These are phyloP conservation scores for Blastomyces emzantsi DNA, from an alignment of 2,329 filamentous ascomycete species.

Conservation along the genomic window DNA sequence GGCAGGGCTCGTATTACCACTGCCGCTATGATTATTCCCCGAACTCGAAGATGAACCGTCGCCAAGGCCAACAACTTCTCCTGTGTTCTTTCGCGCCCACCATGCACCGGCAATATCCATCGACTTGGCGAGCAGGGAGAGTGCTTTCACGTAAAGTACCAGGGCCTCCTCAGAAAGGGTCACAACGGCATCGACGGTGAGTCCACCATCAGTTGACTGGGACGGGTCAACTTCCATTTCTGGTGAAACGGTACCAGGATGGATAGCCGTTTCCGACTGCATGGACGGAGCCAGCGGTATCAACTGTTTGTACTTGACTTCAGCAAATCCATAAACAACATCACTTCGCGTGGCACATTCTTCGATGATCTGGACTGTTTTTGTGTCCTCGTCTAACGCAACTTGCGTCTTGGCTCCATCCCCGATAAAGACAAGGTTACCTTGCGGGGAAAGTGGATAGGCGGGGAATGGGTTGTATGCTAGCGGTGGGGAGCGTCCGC, in stretches of 20 bases:
- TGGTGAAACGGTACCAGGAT: conserved; percentile 23
- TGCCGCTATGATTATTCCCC: conserved; percentile 22
- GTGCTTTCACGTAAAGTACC: conserved; percentile 90
- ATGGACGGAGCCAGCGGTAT: conserved; percentile 72
- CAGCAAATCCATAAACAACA: conserved; percentile 93
- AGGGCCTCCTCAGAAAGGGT: conserved; percentile 87
- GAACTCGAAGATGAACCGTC: conserved; percentile 36
- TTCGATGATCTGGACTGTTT: conserved; percentile 72
- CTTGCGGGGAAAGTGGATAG: conserved; percentile 66
- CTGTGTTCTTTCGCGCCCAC: conserved; percentile 75
- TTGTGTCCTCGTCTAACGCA: conserved; percentile 67
- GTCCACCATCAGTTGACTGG: conserved; percentile 59
- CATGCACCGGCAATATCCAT: conserved; percentile 92
- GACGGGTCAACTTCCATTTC: conserved; percentile 31
- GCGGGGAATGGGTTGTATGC: conserved; percentile 64
- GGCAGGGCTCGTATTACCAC: conserved; percentile 42
- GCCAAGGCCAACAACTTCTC: conserved; percentile 45
- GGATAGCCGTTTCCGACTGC: conserved; percentile 27
- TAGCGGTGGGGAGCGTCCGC: conserved; percentile 39
- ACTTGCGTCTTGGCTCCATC: conserved; percentile 54
- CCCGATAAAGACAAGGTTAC: conserved; percentile 55
- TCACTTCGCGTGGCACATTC: conserved; percentile 89
- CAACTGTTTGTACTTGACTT: conserved; percentile 98
- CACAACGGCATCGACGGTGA: conserved; percentile 79
- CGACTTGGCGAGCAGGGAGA: conserved; percentile 80